phyloP scores from a whole-genome alignment of 345 rosid species.

The Carallia pectinifolia region DNA sequence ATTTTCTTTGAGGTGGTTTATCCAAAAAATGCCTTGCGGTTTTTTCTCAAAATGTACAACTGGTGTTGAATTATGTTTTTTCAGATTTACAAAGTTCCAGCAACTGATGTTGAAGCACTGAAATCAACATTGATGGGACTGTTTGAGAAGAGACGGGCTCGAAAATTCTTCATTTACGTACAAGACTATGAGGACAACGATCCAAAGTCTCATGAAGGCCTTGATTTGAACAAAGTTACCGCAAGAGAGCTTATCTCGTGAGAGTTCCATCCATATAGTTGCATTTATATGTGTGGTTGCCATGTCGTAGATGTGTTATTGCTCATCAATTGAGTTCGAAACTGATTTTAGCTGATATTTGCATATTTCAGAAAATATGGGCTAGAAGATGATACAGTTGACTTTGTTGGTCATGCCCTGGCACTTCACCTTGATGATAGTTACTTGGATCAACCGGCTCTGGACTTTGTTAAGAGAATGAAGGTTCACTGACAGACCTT shows the following conservation, averaged over 20 bases:
- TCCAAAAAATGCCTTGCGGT: background rate
- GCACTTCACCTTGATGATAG: constrained; percentile 73
- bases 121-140: constrained; percentile 88
- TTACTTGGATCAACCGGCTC: constrained; percentile 77
- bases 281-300: too few relatives aligned
- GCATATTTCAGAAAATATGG: constrained; percentile 58
- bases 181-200: constrained; percentile 90
- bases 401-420: constrained; percentile 91
- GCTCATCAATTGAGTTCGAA: background rate
- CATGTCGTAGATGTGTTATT: background rate
- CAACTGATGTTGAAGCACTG: constrained; percentile 85
- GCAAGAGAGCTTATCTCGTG: constrained; percentile 84
- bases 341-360: background rate
- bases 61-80: constrained; percentile 6
- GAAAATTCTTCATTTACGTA: constrained; percentile 92
- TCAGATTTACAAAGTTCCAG: constrained; percentile 85
- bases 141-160: constrained; percentile 86
- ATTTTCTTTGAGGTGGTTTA: constrained; percentile 1
- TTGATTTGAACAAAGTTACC: constrained; percentile 76
- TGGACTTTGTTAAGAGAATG: constrained; percentile 74
- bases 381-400: constrained; percentile 85
- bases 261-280: constrained; percentile 1
- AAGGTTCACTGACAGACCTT: constrained; percentile 43
- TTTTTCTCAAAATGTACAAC: background rate
- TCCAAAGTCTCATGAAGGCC: constrained; percentile 88